These are phyloP conservation scores for Capsicum chinense DNA, from an alignment of 257 asterid genomes.

Conservation along the genomic window DNA sequence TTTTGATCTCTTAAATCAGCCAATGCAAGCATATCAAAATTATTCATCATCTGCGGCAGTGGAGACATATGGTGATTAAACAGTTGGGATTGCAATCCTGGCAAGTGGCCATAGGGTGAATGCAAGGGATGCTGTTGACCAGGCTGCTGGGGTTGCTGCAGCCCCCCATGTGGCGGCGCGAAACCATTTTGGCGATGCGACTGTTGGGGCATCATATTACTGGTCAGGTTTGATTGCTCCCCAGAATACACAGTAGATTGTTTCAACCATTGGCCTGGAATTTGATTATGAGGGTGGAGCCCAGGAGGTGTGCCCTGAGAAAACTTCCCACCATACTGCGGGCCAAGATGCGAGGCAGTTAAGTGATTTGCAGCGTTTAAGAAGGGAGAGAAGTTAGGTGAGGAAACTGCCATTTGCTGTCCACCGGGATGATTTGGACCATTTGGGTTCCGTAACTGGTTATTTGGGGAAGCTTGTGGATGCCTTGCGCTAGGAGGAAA, in stretches of 20 bases:
- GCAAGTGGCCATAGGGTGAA: conserved; percentile 57
- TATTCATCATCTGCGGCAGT: conserved; percentile 65
- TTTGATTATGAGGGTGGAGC: conserved; percentile 58
- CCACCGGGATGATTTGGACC: conserved; percentile 52
- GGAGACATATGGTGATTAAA: conserved; percentile 58
- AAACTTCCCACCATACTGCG: conserved; percentile 69
- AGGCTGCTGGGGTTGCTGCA: conserved; percentile 65
- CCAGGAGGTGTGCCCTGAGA: conserved; percentile 69
- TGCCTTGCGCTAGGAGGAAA: conserved; percentile 74
- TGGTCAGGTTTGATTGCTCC: conserved; percentile 58
- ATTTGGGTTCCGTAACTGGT: conserved; percentile 49
- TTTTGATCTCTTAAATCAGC: conserved; percentile 83
- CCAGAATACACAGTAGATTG: conserved; percentile 53
- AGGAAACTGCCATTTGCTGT: conserved; percentile 52
- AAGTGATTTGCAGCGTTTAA: conserved; percentile 60
- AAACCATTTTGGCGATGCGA: conserved; percentile 69
- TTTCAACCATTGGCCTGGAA: conserved; percentile 67
- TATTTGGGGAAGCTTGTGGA: conserved; percentile 73
- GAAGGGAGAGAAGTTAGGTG: conserved; percentile 60
- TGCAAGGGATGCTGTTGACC: conserved; percentile 66
- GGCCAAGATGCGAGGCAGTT: conserved; percentile 56
- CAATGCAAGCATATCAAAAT: conserved; percentile 61
- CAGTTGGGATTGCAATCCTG: conserved; percentile 64
- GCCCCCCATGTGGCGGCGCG: conserved; percentile 61
- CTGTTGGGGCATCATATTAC: conserved; percentile 59